These are phyloP conservation scores for Tympanopsis confertula DNA, from an alignment of 2,329 filamentous ascomycete species.

Conservation along the genomic window DNA sequence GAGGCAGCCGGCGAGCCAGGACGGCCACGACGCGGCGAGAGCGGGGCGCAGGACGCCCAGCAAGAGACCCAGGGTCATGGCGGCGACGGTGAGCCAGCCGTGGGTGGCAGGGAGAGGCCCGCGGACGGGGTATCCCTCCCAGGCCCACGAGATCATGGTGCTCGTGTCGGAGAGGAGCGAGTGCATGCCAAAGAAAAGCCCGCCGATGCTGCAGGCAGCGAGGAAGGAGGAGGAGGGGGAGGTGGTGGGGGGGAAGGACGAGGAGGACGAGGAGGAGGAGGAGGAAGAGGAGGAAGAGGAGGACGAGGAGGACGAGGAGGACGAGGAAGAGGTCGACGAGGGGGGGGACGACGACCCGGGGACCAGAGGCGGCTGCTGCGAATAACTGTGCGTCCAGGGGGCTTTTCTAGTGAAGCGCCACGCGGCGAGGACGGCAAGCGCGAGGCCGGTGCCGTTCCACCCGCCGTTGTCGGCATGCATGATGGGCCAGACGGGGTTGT, in stretches of 20 bases:
- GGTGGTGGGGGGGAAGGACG: neutral
- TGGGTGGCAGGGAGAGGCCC: conserved; percentile 85
- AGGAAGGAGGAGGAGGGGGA: conserved; percentile 55
- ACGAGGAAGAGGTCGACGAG: too few species aligned
- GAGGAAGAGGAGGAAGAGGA: neutral
- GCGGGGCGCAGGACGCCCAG: conserved; percentile 62
- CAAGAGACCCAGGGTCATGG: conserved; percentile 73
- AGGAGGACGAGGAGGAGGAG: neutral
- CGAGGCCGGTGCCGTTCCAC: conserved; percentile 75
- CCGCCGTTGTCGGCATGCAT: conserved; percentile 84
- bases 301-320: too few species aligned
- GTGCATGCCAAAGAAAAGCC: conserved; percentile 79
- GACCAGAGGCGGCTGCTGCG: conserved; percentile 6
- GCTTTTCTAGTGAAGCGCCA: conserved; percentile 62
- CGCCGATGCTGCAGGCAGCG: conserved; percentile 67
- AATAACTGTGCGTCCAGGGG: conserved; percentile 29
- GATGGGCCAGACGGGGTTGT: conserved; percentile 94
- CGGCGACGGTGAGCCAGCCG: conserved; percentile 72
- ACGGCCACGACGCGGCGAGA: conserved; percentile 65
- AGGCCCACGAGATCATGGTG: conserved; percentile 97
- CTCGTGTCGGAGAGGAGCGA: conserved; percentile 91
- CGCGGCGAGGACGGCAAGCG: conserved; percentile 66
- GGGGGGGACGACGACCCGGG: too few species aligned
- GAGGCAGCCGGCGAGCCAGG: conserved; percentile 65
- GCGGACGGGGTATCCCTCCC: conserved; percentile 86